phyloP scores from a whole-genome alignment of 108 stramenopile genomes.

The Mediolabrus comicus region DNA sequence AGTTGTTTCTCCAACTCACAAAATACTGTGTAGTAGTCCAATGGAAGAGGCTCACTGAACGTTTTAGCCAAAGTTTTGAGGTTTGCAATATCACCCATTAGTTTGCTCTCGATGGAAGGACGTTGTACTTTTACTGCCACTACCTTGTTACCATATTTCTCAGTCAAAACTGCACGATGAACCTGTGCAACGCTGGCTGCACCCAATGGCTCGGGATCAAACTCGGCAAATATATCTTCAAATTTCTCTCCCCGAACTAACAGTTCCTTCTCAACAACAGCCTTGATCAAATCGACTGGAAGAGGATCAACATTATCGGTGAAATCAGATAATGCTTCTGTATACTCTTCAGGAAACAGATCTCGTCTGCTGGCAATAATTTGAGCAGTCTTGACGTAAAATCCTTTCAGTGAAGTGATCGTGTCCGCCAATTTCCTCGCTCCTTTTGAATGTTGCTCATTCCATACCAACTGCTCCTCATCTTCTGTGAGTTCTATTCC shows the following conservation, averaged over 20 bases:
- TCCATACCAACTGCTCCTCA: constrained; percentile 71
- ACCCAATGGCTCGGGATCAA: constrained; percentile 87
- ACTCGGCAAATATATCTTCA: constrained; percentile 68
- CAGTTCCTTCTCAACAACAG: constrained; percentile 69
- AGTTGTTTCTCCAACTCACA: constrained; percentile 84
- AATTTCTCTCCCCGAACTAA: constrained; percentile 51
- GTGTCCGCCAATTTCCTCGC: constrained; percentile 66
- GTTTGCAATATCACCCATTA: constrained; percentile 84
- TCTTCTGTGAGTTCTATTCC: constrained; percentile 53
- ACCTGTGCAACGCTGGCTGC: constrained; percentile 93
- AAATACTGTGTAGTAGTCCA: constrained; percentile 96
- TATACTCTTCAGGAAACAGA: constrained; percentile 91
- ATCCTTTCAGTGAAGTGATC: constrained; percentile 89
- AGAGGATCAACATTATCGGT: constrained; percentile 92
- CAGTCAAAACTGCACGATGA: constrained; percentile 64
- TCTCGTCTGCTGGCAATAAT: constrained; percentile 85
- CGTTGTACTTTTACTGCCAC: constrained; percentile 94
- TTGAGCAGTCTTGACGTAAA: constrained; percentile 96
- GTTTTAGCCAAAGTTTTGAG: constrained; percentile 83
- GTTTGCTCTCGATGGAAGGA: constrained; percentile 80
- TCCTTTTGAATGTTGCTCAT: constrained; percentile 72
- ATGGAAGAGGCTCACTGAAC: constrained; percentile 72
- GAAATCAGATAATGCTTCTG: constrained; percentile 72
- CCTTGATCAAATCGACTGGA: constrained; percentile 71
- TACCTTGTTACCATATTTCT: constrained; percentile 47